These are phyloP conservation scores for Ziziphus jujuba DNA, from an alignment of 306 rosid genomes.

Conservation along the genomic window DNA sequence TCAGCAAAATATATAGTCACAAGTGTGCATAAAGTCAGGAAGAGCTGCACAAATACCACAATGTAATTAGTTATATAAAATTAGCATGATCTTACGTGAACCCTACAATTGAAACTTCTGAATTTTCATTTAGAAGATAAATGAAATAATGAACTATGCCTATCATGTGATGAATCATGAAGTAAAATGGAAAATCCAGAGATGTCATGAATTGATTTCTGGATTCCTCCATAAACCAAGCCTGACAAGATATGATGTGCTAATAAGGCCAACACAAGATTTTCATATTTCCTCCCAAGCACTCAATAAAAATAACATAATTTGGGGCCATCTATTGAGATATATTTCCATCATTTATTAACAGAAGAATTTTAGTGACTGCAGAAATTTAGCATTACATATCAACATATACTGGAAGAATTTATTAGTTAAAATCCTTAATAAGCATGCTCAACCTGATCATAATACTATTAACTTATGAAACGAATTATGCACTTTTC, in stretches of 20 bases:
- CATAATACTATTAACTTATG: too few relatives aligned
- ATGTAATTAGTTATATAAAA: slow-evolving; percentile 22
- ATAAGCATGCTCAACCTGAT: background rate
- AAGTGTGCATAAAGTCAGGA: slow-evolving; percentile 76
- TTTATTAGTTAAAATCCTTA: background rate
- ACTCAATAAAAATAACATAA: too few relatives aligned
- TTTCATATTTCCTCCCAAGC: too few relatives aligned
- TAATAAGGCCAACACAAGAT: too few relatives aligned
- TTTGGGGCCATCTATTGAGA: too few relatives aligned
- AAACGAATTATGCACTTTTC: too few relatives aligned
- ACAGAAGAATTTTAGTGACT: background rate
- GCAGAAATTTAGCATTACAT: background rate
- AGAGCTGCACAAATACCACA: slow-evolving; percentile 58
- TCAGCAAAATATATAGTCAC: slow-evolving; percentile 88
- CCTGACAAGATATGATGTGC: too few relatives aligned
- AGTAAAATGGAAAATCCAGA: background rate
- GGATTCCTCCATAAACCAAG: background rate
- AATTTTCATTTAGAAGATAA: background rate
- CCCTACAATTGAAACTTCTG: background rate
- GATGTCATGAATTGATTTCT: background rate
- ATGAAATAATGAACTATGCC: background rate
- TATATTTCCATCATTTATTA: too few relatives aligned
- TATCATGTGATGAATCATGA: background rate
- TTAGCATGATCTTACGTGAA: background rate
- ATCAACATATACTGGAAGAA: background rate